These are phyloP conservation scores for Xerocomus brunneocitrinus DNA, from an alignment of 768 basidiomycete genomes.

Conservation along the genomic window DNA sequence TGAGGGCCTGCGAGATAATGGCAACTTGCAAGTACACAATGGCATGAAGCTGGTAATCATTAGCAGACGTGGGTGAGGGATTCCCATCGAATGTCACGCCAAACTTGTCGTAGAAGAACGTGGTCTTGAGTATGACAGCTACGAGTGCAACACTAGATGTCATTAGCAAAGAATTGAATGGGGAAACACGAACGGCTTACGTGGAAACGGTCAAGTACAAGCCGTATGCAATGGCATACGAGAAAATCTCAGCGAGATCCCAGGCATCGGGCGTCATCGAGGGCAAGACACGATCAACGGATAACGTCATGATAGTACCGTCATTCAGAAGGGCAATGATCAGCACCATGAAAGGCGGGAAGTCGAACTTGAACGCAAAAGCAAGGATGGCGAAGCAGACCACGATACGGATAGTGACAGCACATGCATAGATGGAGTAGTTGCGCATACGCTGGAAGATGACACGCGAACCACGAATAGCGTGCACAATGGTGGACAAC, in stretches of 20 bases:
- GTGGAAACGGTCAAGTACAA: constrained; percentile 90
- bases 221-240: constrained; percentile 93
- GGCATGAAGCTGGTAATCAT: constrained; percentile 79
- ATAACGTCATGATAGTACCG: constrained; percentile 98
- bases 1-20: constrained; percentile 97
- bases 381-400: constrained; percentile 95
- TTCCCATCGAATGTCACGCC: constrained; percentile 52
- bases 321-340: constrained; percentile 97
- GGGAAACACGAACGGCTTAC: constrained; percentile 41
- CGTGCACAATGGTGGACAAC: constrained; percentile 98
- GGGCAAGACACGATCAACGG: constrained; percentile 92
- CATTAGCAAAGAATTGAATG: constrained; percentile 6
- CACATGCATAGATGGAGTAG: constrained; percentile 96
- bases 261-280: constrained; percentile 91
- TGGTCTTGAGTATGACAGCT: constrained; percentile 78
- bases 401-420: constrained; percentile 98
- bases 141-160: constrained; percentile 63
- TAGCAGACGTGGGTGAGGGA: constrained; percentile 30
- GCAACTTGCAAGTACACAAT: constrained; percentile 95
- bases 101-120: constrained; percentile 88
- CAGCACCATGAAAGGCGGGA: constrained; percentile 99
- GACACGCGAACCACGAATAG: constrained; percentile 95
- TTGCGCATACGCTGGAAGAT: constrained; percentile 99
- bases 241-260: constrained; percentile 95
- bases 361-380: constrained; percentile 95